Evolutionary conservation across 1,284 basidiomycete species (phyloP), one percentile per base, ranked within the genome.

Genomic region (Cryptococcus sp.): DNA sequence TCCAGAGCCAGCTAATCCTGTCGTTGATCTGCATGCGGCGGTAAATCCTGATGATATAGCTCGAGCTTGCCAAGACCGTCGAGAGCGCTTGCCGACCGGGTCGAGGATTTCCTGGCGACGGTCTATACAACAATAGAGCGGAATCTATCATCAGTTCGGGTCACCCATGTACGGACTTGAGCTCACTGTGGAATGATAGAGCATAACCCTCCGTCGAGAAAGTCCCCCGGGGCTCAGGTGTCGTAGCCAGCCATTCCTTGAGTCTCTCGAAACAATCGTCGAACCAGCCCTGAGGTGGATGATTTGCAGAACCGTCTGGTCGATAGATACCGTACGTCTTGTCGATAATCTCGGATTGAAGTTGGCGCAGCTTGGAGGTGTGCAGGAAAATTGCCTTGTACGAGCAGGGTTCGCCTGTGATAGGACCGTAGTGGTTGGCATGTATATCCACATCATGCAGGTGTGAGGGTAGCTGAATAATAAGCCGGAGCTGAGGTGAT

Each of bases 31-130:
- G 72, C 67, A 73, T 72, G 21, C 70, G 53, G 19, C 71, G 59
- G 53, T 74, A 73, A 39, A 75, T 75, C 32, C 72, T 54, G 50
- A 75, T 73, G 32, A 73, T 72, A 53, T 74, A 75, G 58, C 71
- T 71, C 38, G 72, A 73, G 31, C 69, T 71, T 7, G 69, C 65
- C 12, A 75, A 58, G 10, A 73, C 71, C 0, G 71, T 71, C 28
- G 69, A 64, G 3, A 75, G 59, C 3, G 72, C 69, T 10, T 64
- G 60, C 37, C 68, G 58, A 7, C 65, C 66, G 0, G 73, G 73
- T 43, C 72, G 59, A 25, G 72, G 71, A 56, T 69, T 72, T 2
- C 72, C 73, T 5, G 70, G 69, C 6, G 71, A 73, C 3, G 73
- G 73, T 40, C 73, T 55, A 63, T 69, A 75, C 4, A 75, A 62